Percentiles rank a stretch among this genome's conserved stretches.
These are phyloP conservation scores for Quercus berberidifolia DNA, from an alignment of 306 rosid genomes.

Conservation along the genomic window DNA sequence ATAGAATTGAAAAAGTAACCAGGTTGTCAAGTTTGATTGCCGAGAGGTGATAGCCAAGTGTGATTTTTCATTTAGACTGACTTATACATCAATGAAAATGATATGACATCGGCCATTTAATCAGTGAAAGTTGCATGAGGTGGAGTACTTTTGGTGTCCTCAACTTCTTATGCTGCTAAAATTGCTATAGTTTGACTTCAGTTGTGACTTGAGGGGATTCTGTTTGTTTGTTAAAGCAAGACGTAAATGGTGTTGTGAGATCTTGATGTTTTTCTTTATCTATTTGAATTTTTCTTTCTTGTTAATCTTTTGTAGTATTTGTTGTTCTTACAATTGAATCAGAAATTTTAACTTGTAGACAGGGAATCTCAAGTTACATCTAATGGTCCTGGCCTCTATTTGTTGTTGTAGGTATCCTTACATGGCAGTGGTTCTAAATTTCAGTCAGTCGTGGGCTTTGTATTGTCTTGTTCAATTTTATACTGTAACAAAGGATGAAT, in stretches of 20 bases:
- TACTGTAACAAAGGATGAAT: constrained; percentile 76
- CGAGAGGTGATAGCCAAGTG: background rate
- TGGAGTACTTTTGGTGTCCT: background rate
- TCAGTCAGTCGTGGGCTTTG: constrained; percentile 98
- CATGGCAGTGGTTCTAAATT: constrained; percentile 90
- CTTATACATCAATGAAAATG: background rate
- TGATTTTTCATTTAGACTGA: background rate
- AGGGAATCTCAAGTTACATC: constrained; percentile 17
- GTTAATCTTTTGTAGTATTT: background rate
- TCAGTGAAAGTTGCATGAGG: background rate
- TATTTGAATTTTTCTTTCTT: constrained; percentile 1
- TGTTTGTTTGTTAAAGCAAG: background rate
- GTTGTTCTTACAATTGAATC: background rate
- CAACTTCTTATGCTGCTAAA: background rate
- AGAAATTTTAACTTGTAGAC: background rate
- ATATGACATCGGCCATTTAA: background rate
- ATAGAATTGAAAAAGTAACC: background rate
- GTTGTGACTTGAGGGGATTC: background rate
- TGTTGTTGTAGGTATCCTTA: constrained; percentile 79
- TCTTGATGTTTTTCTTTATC: background rate
- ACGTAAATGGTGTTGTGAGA: background rate
- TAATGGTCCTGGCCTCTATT: constrained; percentile 25
- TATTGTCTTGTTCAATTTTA: constrained; percentile 98
- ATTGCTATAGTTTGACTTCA: background rate
- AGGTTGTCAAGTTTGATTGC: background rate